A percentile compares a stretch with the other conserved stretches of the same genome.
Conservation (phyloP, 192 early-diverging fungal genomes). For the Chytriomyces confervae region DNA sequence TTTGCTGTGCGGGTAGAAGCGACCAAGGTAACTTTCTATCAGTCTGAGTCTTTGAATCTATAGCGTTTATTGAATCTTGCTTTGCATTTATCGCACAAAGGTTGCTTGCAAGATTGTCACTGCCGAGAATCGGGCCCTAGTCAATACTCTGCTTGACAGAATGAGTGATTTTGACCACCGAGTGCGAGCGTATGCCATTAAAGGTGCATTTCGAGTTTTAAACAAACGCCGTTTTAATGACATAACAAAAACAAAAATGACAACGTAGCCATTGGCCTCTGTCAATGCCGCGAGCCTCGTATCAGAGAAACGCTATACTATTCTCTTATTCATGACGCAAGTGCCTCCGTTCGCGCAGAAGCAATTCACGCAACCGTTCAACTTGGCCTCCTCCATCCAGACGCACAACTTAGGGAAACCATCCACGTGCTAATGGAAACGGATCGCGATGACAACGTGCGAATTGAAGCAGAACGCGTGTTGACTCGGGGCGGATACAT, state of each 20-base stretch:
- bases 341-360: conserved; percentile 51
- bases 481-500: conserved; percentile 42
- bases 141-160: conserved; percentile 47
- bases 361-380: conserved; percentile 47
- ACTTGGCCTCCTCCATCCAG: conserved; percentile 43
- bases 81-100: conserved; percentile 1
- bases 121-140: conserved; percentile 38
- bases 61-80: neutral
- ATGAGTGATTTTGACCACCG: conserved; percentile 47
- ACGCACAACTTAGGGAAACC: conserved; percentile 43
- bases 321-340: conserved; percentile 48
- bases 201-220: conserved; percentile 41
- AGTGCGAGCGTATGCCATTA: conserved; percentile 55
- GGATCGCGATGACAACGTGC: conserved; percentile 45
- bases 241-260: conserved; percentile 18
- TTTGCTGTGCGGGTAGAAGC: conserved; percentile 53
- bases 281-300: conserved; percentile 47
- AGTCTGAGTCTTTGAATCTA: neutral
- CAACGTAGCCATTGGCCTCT: conserved; percentile 44
- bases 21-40: conserved; percentile 50
- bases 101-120: conserved; percentile 48
- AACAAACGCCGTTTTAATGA: neutral
- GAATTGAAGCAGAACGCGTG: conserved; percentile 50
- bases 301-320: conserved; percentile 52
- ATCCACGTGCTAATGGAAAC: conserved; percentile 47